Percentiles rank a stretch among this genome's conserved stretches.
phyloP scores from a whole-genome alignment of 345 rosid genomes.

The Lagerstroemia speciosa region DNA sequence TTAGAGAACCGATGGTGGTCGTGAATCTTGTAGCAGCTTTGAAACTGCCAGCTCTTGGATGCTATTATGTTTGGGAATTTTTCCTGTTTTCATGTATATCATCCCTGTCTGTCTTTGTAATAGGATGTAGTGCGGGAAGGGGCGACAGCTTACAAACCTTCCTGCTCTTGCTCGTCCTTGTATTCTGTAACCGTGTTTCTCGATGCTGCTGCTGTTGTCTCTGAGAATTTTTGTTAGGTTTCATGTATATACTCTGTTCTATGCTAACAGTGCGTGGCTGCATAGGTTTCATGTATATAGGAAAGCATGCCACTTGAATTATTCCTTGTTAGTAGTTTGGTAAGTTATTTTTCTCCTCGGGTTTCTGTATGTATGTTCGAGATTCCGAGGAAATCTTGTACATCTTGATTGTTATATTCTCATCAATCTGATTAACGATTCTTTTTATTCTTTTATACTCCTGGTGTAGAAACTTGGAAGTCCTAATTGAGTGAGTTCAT shows the following conservation, averaged over 20 bases:
- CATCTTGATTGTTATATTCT: neutral
- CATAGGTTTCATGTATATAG: neutral
- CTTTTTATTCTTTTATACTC: neutral
- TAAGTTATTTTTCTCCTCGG: neutral
- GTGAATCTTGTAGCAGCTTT: conserved; percentile 26
- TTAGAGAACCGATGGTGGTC: conserved; percentile 22
- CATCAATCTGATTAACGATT: neutral
- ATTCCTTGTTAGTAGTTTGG: neutral
- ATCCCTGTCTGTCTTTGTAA: neutral
- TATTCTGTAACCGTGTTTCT: neutral
- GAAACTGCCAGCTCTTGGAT: neutral
- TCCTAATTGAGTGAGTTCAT: neutral
- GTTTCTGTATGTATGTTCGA: neutral
- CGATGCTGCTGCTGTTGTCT: neutral
- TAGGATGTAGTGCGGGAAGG: neutral
- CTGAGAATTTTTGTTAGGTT: neutral
- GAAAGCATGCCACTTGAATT: neutral
- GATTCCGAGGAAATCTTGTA: neutral
- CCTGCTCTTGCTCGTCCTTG: neutral
- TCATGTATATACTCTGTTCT: no score
- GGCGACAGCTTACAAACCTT: neutral
- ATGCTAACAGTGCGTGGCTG: no score
- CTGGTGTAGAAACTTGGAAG: neutral
- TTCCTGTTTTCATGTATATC: neutral
- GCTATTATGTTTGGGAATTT: neutral